Evolutionary conservation across 108 stramenopile species (phyloP).

Genomic region (Nitzschia sp.): DNA sequence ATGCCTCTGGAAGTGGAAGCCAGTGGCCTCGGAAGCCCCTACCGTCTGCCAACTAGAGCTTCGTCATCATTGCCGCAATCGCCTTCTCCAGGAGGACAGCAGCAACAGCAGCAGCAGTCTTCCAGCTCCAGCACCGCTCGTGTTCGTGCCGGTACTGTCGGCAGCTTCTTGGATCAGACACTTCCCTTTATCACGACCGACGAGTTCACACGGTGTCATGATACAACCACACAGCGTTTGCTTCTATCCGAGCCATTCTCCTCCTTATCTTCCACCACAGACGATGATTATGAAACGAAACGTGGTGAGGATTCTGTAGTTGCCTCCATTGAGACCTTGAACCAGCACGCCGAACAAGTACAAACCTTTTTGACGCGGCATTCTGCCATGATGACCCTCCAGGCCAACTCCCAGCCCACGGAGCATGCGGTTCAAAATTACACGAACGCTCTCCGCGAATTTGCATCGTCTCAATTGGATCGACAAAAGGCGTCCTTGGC

Average conservation of each 20-base stretch:
- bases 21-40: neutral
- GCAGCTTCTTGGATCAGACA: slow-evolving; percentile 15
- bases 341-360: slow-evolving; percentile 14
- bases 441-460: slow-evolving; percentile 33
- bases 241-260: neutral
- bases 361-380: slow-evolving; percentile 23
- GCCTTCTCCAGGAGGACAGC: neutral
- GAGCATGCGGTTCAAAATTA: slow-evolving; percentile 29
- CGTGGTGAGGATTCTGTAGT: neutral
- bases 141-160: slow-evolving; percentile 16
- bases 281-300: neutral
- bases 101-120: neutral
- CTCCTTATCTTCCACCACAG: neutral
- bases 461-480: slow-evolving; percentile 40
- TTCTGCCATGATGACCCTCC: slow-evolving; percentile 25
- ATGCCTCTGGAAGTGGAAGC: neutral
- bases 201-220: slow-evolving; percentile 9
- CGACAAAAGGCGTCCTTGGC: slow-evolving; percentile 43
- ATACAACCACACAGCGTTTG: neutral
- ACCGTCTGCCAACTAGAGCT: neutral
- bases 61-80: neutral
- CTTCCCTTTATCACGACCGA: slow-evolving; percentile 18
- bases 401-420: slow-evolving; percentile 13
- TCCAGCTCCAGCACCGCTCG: neutral
- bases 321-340: neutral